Evolutionary conservation across 768 basidiomycete genomes (phyloP), one percentile per base, ranked within the genome.

Genomic region (Naematelia encephala): DNA sequence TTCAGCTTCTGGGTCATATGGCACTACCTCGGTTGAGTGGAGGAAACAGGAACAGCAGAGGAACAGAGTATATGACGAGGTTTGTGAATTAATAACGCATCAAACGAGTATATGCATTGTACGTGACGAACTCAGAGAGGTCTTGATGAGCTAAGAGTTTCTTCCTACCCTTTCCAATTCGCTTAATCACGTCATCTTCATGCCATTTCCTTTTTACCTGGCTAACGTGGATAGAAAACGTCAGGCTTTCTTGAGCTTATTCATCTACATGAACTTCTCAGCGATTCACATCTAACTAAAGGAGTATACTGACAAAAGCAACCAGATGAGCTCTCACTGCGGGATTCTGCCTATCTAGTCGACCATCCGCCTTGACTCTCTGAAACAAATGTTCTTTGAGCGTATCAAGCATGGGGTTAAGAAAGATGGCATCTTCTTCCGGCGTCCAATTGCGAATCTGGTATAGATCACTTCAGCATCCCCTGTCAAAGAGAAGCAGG

Each of bases 1-100:
- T 81, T 96, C 78, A 91, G 87, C 78, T 97, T 98, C 80, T 93
- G 84, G 79, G 77, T 91, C 64, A 98, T 97, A 68, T 90, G 90
- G 87, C 84, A 84, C 67, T 97, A 91, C 76, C 79, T 98, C 48
- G 94, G 80, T n/a, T 80, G 62, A 71, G 23, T 29, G 34, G n/a
- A n/a, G n/a, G n/a, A n/a, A n/a, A n/a, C n/a, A n/a, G n/a, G n/a
- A n/a, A n/a, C n/a, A n/a, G n/a, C n/a, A n/a, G n/a, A n/a, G n/a
- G n/a, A n/a, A n/a, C n/a, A n/a, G n/a, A n/a, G n/a, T n/a, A n/a
- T n/a, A 39, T 39, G 34, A 39, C 34, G 34, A 39, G 34, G 16
- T 16, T n/a, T n/a, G n/a, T n/a, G n/a, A n/a, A n/a, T n/a, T n/a
- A n/a, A n/a, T n/a, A n/a, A n/a, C n/a, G n/a, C n/a, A n/a, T n/a